Evolutionary conservation across 768 basidiomycete genomes (phyloP), one percentile per base, ranked within the genome.

Genomic region (Boletus tomentosulus): DNA sequence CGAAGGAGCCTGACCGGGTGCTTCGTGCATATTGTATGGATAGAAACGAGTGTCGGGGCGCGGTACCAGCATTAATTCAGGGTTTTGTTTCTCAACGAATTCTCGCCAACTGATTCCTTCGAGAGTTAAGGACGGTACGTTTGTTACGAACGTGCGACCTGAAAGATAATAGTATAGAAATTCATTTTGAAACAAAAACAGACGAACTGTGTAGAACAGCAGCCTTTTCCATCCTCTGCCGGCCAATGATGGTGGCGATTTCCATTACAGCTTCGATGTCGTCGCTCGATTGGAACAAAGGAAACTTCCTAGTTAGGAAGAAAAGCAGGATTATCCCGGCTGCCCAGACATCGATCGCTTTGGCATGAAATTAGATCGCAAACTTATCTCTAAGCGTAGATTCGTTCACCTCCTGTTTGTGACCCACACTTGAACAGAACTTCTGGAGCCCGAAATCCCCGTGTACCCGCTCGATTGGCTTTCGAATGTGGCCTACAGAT

Each of bases 311-410:
- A 0, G 86, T 87, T 34, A 99, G 76, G 73, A 98, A 95, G 73
- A 95, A 95, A 6, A 98, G 78, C 0, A 99, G 72, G 50, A 98
- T 97, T 63, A 87, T 85, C 0, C 97, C 97, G 7, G 84, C 91
- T 0, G 95, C 87, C 97, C 97, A 99, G 44, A 98, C 82, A 62
- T 99, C 97, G 65, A 98, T 87, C 2, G 96, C 97, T 99, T 65
- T 38, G 41, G 22, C 24, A 37, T 7, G 13, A 11, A 48, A 19
- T 68, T 50, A 66, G 49, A 41, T 46, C 34, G 13, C 45, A 37
- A 28, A 42, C 33, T 42, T 25, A 47, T 37, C 16, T n/a, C 37
- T 35, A 46, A 35, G 48, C 13, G 22, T 22, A 54, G 53, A 30
- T 72, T n/a, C 43, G 5, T 84, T 57, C 60, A 95, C 96, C 92